Conservation (phyloP, 345 rosid species). For the Arabidopsis suecica region DNA sequence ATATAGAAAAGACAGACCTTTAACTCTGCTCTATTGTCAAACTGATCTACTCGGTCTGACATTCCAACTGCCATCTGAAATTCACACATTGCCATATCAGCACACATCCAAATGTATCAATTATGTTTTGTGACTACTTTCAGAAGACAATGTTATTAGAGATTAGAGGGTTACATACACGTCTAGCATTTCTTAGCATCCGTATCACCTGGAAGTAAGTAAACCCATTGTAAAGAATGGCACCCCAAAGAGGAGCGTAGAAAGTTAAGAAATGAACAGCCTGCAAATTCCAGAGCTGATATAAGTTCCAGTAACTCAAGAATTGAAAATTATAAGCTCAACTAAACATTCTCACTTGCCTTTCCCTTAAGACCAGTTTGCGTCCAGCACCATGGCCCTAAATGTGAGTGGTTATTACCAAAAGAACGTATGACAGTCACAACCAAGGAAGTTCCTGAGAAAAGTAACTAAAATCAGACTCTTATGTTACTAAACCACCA, state of each 20-base stretch:
- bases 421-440: constrained; percentile 84
- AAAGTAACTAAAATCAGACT: constrained; percentile 32
- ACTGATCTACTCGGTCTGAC: constrained; percentile 73
- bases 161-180: constrained; percentile 52
- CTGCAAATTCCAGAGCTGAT: constrained; percentile 50
- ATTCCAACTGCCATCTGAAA: constrained; percentile 95
- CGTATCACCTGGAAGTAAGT: constrained; percentile 95
- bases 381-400: constrained; percentile 83
- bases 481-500: constrained; percentile 1
- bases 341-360: constrained; percentile 50
- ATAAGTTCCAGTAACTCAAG: constrained; percentile 14
- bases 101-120: not conserved
- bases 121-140: constrained; percentile 5
- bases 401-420: constrained; percentile 76
- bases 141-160: constrained; percentile 1
- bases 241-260: constrained; percentile 92
- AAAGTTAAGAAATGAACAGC: constrained; percentile 90
- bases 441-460: constrained; percentile 77
- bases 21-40: constrained; percentile 68
- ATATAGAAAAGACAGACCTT: constrained; percentile 57
- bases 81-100: constrained; percentile 27
- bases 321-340: not conserved
- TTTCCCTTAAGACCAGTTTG: constrained; percentile 84
- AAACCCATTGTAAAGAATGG: constrained; percentile 93
- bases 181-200: constrained; percentile 92